Base-by-base conservation (phyloP, 2,329 filamentous ascomycete genomes). In the Alternaria panax region DNA sequence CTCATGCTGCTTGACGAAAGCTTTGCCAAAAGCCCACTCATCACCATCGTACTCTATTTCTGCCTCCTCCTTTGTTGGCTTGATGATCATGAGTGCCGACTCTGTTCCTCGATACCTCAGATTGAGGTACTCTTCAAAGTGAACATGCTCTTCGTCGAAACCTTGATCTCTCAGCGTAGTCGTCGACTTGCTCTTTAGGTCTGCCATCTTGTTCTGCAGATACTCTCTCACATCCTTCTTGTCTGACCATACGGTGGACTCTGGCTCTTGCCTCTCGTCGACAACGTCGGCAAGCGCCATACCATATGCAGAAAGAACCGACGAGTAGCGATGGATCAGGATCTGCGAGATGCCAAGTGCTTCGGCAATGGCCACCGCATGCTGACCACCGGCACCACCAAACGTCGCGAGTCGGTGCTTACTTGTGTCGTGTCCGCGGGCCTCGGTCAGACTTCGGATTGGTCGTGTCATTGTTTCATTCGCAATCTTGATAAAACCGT, bases 281-380 rank as follows among this genome's bases (percentile, higher is more conserved):
- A 97, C 93, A 0, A 97, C 93, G 71, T 97, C 93, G 11, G 93
- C 93, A 5, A 97, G 81, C 0, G 93, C 92, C 91, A 97, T 96
- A 8, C 93, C 93, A 67, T 96, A 96, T 0, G 93, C 93, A 1
- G 92, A 96, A 0, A 97, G 83, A 0, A 97, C 91, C 0, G 92
- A 96, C 0, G 92, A 96, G 76, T 96, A 96, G 52, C 90, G 84
- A 75, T 96, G 93, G 2, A 97, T 85, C 9, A 97, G 83, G 32
- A 96, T 95, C 74, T 96, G 92, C 24, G 86, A 87, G 65, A 97
- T 93, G 0, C 92, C 92, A 1, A 97, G 82, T 3, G 91, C 91
- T 70, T 92, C 88, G 1, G 92, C 93, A 66, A 97, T 96, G 1
- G 92, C 92, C n/a, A 95, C 91, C 1, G 93, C 93, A 71, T 97